Conservation (phyloP, 2,329 filamentous ascomycete species). For the Ustulina deusta region DNA sequence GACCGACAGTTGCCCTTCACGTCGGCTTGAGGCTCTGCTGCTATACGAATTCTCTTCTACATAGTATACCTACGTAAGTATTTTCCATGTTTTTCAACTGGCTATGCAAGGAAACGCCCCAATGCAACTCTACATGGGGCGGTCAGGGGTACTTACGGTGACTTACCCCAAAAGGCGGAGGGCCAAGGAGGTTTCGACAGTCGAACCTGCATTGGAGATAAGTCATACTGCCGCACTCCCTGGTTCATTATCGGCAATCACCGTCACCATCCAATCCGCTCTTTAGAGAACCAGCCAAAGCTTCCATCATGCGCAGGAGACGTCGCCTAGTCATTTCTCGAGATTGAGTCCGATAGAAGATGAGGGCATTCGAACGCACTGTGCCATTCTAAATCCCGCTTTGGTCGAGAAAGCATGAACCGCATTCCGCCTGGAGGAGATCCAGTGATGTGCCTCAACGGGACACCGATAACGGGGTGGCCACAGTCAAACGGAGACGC, state of each 20-base stretch:
- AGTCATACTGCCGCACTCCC: background rate
- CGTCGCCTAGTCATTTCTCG: background rate
- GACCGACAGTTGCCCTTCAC: background rate
- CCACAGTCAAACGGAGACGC: background rate
- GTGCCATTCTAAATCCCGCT: background rate
- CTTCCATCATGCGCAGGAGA: constrained; percentile 1
- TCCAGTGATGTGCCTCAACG: background rate
- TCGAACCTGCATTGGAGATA: background rate
- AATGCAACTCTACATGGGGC: constrained; percentile 32
- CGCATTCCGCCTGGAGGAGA: background rate
- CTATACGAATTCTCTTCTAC: constrained; percentile 12
- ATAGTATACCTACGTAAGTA: too few relatives aligned
- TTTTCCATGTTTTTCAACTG: background rate
- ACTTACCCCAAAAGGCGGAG: constrained; percentile 39
- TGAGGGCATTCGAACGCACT: background rate
- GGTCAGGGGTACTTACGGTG: constrained; percentile 21
- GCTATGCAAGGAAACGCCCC: constrained; percentile 23
- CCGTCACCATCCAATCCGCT: constrained; percentile 10
- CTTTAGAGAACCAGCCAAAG: constrained; percentile 15
- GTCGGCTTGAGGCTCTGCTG: constrained; percentile 34
- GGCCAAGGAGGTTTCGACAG: constrained; percentile 17
- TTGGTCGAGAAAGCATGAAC: background rate
- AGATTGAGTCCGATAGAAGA: background rate
- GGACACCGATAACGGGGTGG: background rate
- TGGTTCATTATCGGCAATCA: constrained; percentile 15